Evolutionary conservation across 208 protist genomes (phyloP).

Genomic region (Trypanosoma theileri): DNA sequence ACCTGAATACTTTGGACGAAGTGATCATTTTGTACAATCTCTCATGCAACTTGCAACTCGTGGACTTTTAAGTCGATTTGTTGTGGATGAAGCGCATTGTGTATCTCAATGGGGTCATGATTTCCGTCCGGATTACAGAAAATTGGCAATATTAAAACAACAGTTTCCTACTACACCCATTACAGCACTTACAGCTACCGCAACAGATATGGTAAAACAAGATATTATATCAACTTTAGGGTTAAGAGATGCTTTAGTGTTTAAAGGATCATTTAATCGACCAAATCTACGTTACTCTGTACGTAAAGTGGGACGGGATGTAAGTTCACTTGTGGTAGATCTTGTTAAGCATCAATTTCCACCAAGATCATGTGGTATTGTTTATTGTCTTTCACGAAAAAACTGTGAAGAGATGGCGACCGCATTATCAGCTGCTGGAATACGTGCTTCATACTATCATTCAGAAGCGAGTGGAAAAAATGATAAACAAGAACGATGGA

Average conservation of each 20-base stretch:
- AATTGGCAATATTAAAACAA: slow-evolving; percentile 69
- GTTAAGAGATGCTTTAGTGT: slow-evolving; percentile 66
- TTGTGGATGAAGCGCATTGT: slow-evolving; percentile 97
- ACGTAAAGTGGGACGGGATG: slow-evolving; percentile 57
- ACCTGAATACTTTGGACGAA: slow-evolving; percentile 88
- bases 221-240: slow-evolving; percentile 82
- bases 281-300: slow-evolving; percentile 78
- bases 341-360: slow-evolving; percentile 67
- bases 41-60: slow-evolving; percentile 50
- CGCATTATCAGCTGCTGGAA: slow-evolving; percentile 43
- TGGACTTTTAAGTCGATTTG: slow-evolving; percentile 70
- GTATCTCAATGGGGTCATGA: slow-evolving; percentile 97
- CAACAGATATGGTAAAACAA: slow-evolving; percentile 81
- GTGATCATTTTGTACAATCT: slow-evolving; percentile 66
- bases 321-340: slow-evolving; percentile 49
- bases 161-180: slow-evolving; percentile 71
- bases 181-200: slow-evolving; percentile 84
- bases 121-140: slow-evolving; percentile 90
- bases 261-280: slow-evolving; percentile 85
- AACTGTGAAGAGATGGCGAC: slow-evolving; percentile 83
- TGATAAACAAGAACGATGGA: slow-evolving; percentile 89
- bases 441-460: slow-evolving; percentile 78
- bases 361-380: slow-evolving; percentile 73
- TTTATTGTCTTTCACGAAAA: slow-evolving; percentile 84
- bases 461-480: slow-evolving; percentile 68